phyloP scores from a whole-genome alignment of 176 grass and related monocot genomes.

The Carex parvula region DNA sequence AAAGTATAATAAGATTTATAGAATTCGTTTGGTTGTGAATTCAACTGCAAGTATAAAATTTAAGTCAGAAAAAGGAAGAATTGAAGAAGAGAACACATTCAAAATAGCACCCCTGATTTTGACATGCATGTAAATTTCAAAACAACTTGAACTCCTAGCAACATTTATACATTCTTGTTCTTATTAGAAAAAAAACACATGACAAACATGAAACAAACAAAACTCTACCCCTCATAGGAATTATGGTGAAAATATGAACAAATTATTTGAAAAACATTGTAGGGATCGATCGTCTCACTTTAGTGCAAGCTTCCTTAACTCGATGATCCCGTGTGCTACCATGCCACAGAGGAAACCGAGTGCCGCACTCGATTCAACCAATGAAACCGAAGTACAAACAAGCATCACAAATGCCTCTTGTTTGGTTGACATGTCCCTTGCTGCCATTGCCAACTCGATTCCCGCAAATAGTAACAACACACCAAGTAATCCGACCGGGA shows the following conservation, averaged over 20 bases:
- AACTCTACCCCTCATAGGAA: background rate
- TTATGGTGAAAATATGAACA: background rate
- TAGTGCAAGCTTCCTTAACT: constrained; percentile 37
- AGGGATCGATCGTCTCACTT: background rate
- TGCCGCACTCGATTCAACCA: constrained; percentile 75
- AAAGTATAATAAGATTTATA: background rate
- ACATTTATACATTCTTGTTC: too few relatives aligned
- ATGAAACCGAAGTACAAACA: constrained; percentile 60
- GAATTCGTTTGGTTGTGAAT: background rate
- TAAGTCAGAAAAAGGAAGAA: background rate
- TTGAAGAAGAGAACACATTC: background rate
- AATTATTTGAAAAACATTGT: too few relatives aligned
- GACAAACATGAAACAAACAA: background rate
- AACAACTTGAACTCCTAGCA: too few relatives aligned
- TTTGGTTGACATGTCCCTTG: constrained; percentile 73
- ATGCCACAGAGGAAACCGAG: constrained; percentile 74
- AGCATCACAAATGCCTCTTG: constrained; percentile 78
- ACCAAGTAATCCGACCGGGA: constrained; percentile 68
- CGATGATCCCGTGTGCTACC: constrained; percentile 41
- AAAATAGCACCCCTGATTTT: too few relatives aligned
- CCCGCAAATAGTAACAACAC: constrained; percentile 66
- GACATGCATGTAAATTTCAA: too few relatives aligned
- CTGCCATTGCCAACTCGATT: constrained; percentile 56
- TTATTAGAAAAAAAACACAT: background rate
- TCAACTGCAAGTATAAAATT: background rate